phyloP scores from a whole-genome alignment of 129 eudicot genomes.

The Cynara cardunculus region DNA sequence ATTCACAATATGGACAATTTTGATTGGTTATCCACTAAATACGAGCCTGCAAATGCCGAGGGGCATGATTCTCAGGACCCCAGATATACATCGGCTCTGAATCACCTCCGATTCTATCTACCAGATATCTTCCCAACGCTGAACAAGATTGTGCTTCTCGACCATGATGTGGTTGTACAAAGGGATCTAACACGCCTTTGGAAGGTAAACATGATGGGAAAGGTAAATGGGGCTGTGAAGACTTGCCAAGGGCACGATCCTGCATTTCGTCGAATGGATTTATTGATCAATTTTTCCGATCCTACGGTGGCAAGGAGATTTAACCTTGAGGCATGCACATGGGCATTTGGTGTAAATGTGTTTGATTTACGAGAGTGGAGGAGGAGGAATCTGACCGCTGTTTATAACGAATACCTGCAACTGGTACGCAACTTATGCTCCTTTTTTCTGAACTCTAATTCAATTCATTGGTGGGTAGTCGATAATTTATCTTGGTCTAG shows the following conservation, averaged over 20 bases:
- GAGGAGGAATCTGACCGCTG: constrained; percentile 45
- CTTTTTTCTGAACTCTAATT: background rate
- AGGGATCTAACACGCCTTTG: constrained; percentile 74
- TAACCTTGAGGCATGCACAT: constrained; percentile 58
- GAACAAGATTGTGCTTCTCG: constrained; percentile 77
- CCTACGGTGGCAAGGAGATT: constrained; percentile 49
- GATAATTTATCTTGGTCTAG: background rate
- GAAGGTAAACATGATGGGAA: constrained; percentile 63
- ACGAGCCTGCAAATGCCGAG: constrained; percentile 26
- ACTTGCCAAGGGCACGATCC: constrained; percentile 69
- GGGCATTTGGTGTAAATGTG: constrained; percentile 94
- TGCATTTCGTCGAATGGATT: constrained; percentile 61
- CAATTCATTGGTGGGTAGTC: background rate
- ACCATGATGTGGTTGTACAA: constrained; percentile 96
- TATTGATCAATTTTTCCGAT: constrained; percentile 69
- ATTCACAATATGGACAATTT: constrained; percentile 64
- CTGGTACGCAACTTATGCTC: constrained; percentile 39
- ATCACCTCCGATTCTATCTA: constrained; percentile 86
- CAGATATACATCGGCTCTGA: constrained; percentile 64
- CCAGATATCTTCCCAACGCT: constrained; percentile 74
- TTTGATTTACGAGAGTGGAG: constrained; percentile 88
- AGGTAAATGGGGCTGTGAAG: constrained; percentile 85
- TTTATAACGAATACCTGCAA: constrained; percentile 56
- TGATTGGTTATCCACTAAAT: constrained; percentile 46
- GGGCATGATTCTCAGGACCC: constrained; percentile 60